Evolutionary conservation across 805 yeast genomes (phyloP).

Genomic region (Huiozyma naganishii): DNA sequence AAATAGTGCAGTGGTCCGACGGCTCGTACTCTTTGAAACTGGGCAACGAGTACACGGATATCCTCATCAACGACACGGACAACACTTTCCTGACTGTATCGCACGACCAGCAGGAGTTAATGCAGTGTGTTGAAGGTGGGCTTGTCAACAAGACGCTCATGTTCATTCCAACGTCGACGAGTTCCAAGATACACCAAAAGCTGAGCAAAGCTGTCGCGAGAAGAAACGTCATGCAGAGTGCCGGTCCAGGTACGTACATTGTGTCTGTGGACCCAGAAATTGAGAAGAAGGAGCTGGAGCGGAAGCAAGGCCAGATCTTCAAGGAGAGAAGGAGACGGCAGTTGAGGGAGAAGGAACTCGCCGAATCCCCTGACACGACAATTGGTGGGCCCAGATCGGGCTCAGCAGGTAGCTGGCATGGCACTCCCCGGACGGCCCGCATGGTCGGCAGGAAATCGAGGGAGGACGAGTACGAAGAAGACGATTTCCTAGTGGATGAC

Average conservation of each 20-base stretch:
- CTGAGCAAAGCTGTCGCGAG: conserved; percentile 57
- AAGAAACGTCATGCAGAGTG: conserved; percentile 26
- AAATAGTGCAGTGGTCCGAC: conserved; percentile 89
- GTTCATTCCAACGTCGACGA: conserved; percentile 84
- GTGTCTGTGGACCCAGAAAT: conserved; percentile 55
- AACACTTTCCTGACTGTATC: conserved; percentile 66
- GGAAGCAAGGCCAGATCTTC: conserved; percentile 50
- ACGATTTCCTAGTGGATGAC: conserved; percentile 28
- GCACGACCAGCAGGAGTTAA: conserved; percentile 59
- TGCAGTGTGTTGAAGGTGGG: conserved; percentile 51
- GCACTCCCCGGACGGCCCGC: conserved; percentile 3
- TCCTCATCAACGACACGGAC: conserved; percentile 48
- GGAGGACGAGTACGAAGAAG: conserved; percentile 26
- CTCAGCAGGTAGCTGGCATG: conserved; percentile 13
- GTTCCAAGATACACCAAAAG: conserved; percentile 69
- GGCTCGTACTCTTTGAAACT: conserved; percentile 78
- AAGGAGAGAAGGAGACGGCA: conserved; percentile 57
- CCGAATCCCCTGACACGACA: conserved; percentile 36
- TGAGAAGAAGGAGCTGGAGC: conserved; percentile 57
- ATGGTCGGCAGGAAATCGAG: conserved; percentile 8
- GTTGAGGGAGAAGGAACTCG: conserved; percentile 40
- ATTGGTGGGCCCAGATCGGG: conserved; percentile 3
- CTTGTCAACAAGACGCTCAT: conserved; percentile 53
- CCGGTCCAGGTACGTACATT: conserved; percentile 32
- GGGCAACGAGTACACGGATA: conserved; percentile 82